Evolutionary conservation across 2,329 filamentous ascomycete genomes (phyloP), one percentile per base, ranked within the genome.

Genomic region (Stagonosporopsis tanaceti): DNA sequence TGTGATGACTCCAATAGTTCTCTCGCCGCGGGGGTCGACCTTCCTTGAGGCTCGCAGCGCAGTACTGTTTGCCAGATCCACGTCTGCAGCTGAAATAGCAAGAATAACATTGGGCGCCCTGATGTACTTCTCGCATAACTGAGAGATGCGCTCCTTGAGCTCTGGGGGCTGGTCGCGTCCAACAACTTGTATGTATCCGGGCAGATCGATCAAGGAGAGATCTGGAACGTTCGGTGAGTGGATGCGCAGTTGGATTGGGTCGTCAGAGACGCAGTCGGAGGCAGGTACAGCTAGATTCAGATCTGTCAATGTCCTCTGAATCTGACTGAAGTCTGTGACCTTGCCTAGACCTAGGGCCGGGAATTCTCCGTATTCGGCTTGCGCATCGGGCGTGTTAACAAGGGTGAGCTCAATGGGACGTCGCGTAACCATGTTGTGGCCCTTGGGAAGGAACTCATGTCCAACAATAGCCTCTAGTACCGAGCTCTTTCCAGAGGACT

Each of bases 81-180:
- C 95, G 77, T 99, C 95, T 24, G 95, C 95, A 1, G 96, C 95
- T 1, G 96, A 99, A 61, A 99, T 98, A 37, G 95, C 95, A 7
- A 99, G 84, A 61, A 99, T 97, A 65, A 99, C 90, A 72, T 99
- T 99, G 0, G 96, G 95, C 6, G 93, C 81, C 73, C 96, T 92
- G 48, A 99, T 99, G 72, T 99, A 99, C 79, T 97, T 98, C 77
- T 99, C 95, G 75, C 95, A 99, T 12, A 99, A 87, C 69, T 97
- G 93, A 2, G 91, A 87, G 62, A 99, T 99, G 80, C 96, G 97
- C 71, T 96, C 91, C 78, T 98, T 98, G 51, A 99, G 81, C 76
- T 97, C 89, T 3, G 89, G 80, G 0, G 95, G 95, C 70, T 99
- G 95, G 67, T 97, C 92, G 50, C 92, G 87, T 14, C 93, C 93